phyloP scores from a whole-genome alignment of 2,329 filamentous ascomycete species.

The Penicillium sp. region DNA sequence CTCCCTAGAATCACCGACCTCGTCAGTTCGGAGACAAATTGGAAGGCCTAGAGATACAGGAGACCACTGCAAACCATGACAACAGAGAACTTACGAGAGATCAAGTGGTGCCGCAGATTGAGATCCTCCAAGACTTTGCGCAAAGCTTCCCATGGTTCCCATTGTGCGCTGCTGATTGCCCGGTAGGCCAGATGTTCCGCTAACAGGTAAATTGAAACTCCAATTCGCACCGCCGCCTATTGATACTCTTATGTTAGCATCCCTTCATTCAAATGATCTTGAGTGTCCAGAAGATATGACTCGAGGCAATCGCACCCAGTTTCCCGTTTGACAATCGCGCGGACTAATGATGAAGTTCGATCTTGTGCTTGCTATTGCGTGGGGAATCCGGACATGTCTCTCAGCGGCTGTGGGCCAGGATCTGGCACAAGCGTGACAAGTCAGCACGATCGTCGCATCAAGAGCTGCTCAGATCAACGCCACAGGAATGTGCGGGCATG shows the following conservation, averaged over 20 bases:
- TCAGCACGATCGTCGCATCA: constrained; percentile 19
- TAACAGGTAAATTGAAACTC: constrained; percentile 56
- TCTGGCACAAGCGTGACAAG: constrained; percentile 32
- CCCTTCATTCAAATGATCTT: neutral
- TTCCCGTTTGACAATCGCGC: constrained; percentile 54
- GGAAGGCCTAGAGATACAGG: neutral
- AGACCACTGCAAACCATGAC: constrained; percentile 1
- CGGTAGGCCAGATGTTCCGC: constrained; percentile 51
- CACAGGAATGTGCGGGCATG: constrained; percentile 13
- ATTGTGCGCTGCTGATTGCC: constrained; percentile 51
- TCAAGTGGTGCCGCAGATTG: constrained; percentile 55
- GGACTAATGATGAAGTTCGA: constrained; percentile 47
- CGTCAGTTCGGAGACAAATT: constrained; percentile 11
- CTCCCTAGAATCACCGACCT: constrained; percentile 45
- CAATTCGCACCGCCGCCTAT: constrained; percentile 55
- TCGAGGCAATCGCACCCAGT: constrained; percentile 42
- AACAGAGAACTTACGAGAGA: constrained; percentile 50
- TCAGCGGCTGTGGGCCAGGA: constrained; percentile 50
- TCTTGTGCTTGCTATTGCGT: constrained; percentile 49
- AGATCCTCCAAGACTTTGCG: constrained; percentile 54
- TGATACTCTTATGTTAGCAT: constrained; percentile 22
- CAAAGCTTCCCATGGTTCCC: constrained; percentile 53
- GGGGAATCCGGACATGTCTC: constrained; percentile 54
- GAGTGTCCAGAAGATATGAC: neutral
- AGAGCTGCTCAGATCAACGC: constrained; percentile 11